A percentile compares a stretch with the other conserved stretches of the same genome.
These are phyloP conservation scores for Globisporangium acanthophoron DNA, from an alignment of 352 stramenopile species.

Conservation along the genomic window DNA sequence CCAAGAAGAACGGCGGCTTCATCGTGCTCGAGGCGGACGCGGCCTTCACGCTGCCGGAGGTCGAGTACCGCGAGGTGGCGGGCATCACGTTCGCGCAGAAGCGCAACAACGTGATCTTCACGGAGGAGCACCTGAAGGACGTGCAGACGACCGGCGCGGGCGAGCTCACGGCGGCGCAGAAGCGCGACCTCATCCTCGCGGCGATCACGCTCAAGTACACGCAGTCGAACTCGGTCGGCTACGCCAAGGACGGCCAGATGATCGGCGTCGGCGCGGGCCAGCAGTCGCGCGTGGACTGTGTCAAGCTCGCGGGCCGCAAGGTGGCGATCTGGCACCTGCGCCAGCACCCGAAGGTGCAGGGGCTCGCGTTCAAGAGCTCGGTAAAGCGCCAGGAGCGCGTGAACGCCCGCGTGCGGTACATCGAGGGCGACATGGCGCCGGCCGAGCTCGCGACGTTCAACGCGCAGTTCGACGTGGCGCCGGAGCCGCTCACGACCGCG, in stretches of 20 bases:
- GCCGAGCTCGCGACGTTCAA: slow-evolving; percentile 95
- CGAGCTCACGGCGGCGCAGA: slow-evolving; percentile 87
- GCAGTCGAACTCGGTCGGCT: slow-evolving; percentile 98
- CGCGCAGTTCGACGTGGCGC: slow-evolving; percentile 91
- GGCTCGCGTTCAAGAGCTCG: slow-evolving; percentile 95
- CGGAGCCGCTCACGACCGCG: slow-evolving; percentile 89
- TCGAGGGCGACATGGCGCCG: slow-evolving; percentile 97
- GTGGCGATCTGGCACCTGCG: slow-evolving; percentile 97
- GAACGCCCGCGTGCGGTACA: slow-evolving; percentile 99
- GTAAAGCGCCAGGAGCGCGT: slow-evolving; percentile 99
- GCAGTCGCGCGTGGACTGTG: slow-evolving; percentile 98
- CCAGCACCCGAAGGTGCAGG: slow-evolving; percentile 95
- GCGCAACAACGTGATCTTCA: slow-evolving; percentile 97
- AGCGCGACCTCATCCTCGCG: slow-evolving; percentile 97
- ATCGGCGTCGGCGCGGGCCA: slow-evolving; percentile 99
- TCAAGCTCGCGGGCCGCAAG: slow-evolving; percentile 99
- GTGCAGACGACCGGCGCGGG: slow-evolving; percentile 88
- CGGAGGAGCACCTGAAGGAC: slow-evolving; percentile 89
- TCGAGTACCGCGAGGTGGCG: slow-evolving; percentile 98
- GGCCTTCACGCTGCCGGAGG: slow-evolving; percentile 87
- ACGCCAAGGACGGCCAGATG: slow-evolving; percentile 99
- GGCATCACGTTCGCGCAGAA: slow-evolving; percentile 98
- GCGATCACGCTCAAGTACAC: slow-evolving; percentile 99
- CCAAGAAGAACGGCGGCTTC: slow-evolving; percentile 99
- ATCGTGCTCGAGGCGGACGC: slow-evolving; percentile 96